Base-by-base conservation (phyloP, 306 rosid genomes). In the Quercus agrifolia region DNA sequence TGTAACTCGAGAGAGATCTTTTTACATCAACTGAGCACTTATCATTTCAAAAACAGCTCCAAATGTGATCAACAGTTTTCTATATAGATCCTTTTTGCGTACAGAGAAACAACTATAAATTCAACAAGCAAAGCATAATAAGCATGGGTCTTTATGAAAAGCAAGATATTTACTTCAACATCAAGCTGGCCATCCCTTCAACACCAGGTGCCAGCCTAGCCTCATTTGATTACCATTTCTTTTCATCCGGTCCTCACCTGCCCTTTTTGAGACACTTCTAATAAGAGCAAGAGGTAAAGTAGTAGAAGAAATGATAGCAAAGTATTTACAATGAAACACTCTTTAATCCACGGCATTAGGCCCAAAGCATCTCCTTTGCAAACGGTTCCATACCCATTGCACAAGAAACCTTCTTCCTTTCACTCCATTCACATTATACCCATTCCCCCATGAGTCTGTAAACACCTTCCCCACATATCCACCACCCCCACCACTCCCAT, bases 401-500 rank as follows among this genome's bases (percentile, higher is more conserved):
- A 88, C 85, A 61, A 88, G 2, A 35, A 88, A 88, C 66, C 66
- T 88, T 72, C 91, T 88, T 14, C 89, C 84, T 55, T 74, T 83
- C 52, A 80, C 86, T 9, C 91, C 91, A 62, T 88, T 83, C 30
- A 85, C 78, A 73, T 85, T 88, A 25, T 74, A 88, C 52, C 86
- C 89, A 75, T 69, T 78, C 38, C 89, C 91, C 89, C 87, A 78
- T 3, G 56, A 12, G 49, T 83, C 89, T 68, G 30, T 83, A 3
- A 75, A 78, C 15, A 88, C 89, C n/a, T 74, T 71, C 23, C 91
- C 91, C 8, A 80, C 86, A 70, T 80, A 88, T 13, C 89, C 91
- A 1, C 91, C 91, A 14, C 91, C 91, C 19, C 87, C 91, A 7
- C 91, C 91, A 6, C 76, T 83, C 25, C 91, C 91, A 76, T 85